Evolutionary conservation across 345 rosid genomes (phyloP).

Genomic region (Citrus sinensis): DNA sequence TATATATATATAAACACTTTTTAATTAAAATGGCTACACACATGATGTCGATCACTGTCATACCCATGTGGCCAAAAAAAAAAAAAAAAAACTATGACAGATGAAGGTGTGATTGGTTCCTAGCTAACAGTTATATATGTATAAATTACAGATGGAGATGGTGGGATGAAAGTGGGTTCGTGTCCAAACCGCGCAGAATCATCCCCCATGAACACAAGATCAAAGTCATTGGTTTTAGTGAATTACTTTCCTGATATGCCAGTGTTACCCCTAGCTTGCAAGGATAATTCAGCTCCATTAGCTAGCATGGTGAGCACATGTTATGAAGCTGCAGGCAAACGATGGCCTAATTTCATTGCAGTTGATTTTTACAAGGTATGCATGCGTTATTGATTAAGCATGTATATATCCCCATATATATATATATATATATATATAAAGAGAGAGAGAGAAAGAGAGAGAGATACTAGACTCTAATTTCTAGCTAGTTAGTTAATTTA

Average conservation of each 20-base stretch:
- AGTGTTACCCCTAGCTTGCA: conserved; percentile 50
- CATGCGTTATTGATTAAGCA: neutral
- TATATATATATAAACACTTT: too few species aligned
- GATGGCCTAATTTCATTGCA: conserved; percentile 96
- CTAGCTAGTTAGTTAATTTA: too few species aligned
- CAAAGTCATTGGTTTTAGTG: conserved; percentile 60
- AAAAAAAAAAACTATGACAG: neutral
- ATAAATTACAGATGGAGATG: conserved; percentile 60
- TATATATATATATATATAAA: too few species aligned
- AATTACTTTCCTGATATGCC: conserved; percentile 71
- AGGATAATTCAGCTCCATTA: conserved; percentile 76
- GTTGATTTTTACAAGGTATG: conserved; percentile 86
- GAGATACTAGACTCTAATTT: too few species aligned
- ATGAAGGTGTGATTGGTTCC: conserved; percentile 12
- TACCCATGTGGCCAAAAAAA: neutral
- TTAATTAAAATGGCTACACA: too few species aligned
- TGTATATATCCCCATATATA: too few species aligned
- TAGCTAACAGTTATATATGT: neutral
- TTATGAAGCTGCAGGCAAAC: conserved; percentile 54
- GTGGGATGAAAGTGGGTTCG: conserved; percentile 60
- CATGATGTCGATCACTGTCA: too few species aligned
- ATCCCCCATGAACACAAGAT: conserved; percentile 48
- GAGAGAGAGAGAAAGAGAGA: too few species aligned
- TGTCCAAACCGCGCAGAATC: conserved; percentile 82
- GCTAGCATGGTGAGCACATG: conserved; percentile 51